A percentile compares a stretch with the other conserved stretches of the same genome.
phyloP scores from a whole-genome alignment of 345 rosid species.

The Excoecaria agallocha region DNA sequence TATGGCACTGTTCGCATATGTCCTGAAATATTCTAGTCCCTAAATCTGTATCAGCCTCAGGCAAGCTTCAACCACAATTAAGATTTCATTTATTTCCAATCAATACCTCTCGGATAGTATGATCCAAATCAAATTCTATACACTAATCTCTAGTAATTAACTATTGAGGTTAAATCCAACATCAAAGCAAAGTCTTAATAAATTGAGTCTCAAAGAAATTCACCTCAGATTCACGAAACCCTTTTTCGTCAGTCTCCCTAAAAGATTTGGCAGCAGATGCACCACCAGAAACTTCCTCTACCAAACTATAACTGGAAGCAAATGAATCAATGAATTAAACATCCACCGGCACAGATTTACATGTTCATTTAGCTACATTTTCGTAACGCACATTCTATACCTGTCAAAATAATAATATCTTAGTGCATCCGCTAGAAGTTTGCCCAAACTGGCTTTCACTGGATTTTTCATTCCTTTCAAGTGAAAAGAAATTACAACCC shows the following conservation, averaged over 20 bases:
- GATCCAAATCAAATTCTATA: not conserved
- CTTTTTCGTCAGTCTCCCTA: conserved; percentile 63
- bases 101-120: not conserved
- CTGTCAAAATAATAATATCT: conserved; percentile 82
- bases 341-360: not conserved
- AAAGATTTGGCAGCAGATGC: conserved; percentile 51
- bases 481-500: conserved; percentile 9
- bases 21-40: too few species aligned
- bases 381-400: conserved; percentile 25
- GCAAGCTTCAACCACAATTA: too few species aligned
- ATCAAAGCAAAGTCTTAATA: too few species aligned
- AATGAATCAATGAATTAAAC: conserved; percentile 2
- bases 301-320: conserved; percentile 65
- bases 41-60: too few species aligned
- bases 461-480: conserved; percentile 59
- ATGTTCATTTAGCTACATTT: not conserved
- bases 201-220: not conserved
- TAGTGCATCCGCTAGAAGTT: conserved; percentile 59
- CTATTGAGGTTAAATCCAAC: too few species aligned
- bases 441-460: conserved; percentile 58
- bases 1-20: too few species aligned
- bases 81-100: not conserved
- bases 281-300: conserved; percentile 83
- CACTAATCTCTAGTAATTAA: too few species aligned
- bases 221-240: conserved; percentile 74